Base-by-base conservation (phyloP, 768 basidiomycete genomes). In the Calocybe cyanea region DNA sequence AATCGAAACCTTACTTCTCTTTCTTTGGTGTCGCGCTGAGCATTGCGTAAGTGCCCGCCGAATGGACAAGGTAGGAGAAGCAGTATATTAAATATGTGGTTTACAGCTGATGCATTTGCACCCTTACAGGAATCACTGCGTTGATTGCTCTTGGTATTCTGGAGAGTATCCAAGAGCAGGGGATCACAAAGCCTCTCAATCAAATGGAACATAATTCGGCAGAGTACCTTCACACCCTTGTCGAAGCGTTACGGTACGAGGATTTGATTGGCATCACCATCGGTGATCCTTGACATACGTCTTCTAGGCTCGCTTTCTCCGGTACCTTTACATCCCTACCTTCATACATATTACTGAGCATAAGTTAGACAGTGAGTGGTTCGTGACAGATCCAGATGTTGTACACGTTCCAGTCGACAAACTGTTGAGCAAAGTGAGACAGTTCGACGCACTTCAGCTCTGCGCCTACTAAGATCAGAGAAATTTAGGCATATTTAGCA, bases 81-180 rank as follows among this genome's bases (percentile, higher is more conserved):
- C 8, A 33, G 17, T 1, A 11, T 2, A n/a, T 10, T 1, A 17
- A 38, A 23, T 15, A 7, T 17, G 13, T n/a, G 19, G 25, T 7
- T 7, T 40, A 23, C 23, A 58, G 10, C 49, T 28, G n/a, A 37
- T 35, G 38, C 31, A 35, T 32, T n/a, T 50, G 15, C 9, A 6
- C 35, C 5, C 32, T 43, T 17, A 5, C 44, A 85, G 83, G 85
- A n/a, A 78, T 99, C 33, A 95, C 94, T 4, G 91, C 96, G 0
- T 75, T 98, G 7, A 69, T 99, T 23, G 92, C 94, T 10, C 77
- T 98, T 17, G 96, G 96, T 1, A 91, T 99, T 48, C 70, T 99
- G 39, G 95, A 98, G 55, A 80, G 75, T 20, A 75, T 97, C 13
- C 87, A 95, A 65, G 79, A 74, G 48, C 80, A 85, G 58, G 81